Evolutionary conservation across 1,139 yeast species (phyloP).

Genomic region (Yamadazyma conglobata): DNA sequence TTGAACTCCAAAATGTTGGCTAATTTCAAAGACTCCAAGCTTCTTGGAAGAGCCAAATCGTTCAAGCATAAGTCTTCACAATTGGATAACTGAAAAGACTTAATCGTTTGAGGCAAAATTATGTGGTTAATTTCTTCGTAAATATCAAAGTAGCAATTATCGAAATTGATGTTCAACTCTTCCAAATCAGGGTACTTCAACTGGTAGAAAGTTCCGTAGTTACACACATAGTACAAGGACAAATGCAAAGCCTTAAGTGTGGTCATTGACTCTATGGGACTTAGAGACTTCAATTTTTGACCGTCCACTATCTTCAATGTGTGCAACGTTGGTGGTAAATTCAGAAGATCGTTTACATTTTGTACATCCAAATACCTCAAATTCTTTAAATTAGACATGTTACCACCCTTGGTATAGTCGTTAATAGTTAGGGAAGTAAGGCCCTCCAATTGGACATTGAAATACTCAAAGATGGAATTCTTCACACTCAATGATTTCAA

Average conservation of each 20-base stretch:
- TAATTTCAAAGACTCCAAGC: conserved; percentile 3
- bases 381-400: conserved; percentile 5
- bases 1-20: conserved; percentile 4
- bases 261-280: conserved; percentile 3
- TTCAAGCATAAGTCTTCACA: conserved; percentile 11
- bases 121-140: conserved; percentile 8
- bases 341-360: conserved; percentile 8
- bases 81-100: conserved; percentile 6
- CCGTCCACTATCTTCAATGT: conserved; percentile 9
- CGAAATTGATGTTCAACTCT: conserved; percentile 6
- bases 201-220: conserved; percentile 8
- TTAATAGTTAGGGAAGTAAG: conserved; percentile 7
- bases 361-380: conserved; percentile 7
- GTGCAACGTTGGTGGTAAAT: conserved; percentile 6
- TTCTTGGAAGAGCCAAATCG: conserved; percentile 6
- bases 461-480: conserved; percentile 6
- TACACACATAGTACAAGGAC: conserved; percentile 5
- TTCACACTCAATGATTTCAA: conserved; percentile 5
- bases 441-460: conserved; percentile 8
- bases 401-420: conserved; percentile 8
- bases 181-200: conserved; percentile 6
- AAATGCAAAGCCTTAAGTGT: conserved; percentile 5
- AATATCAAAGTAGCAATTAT: conserved; percentile 8
- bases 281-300: conserved; percentile 4
- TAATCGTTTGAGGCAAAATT: conserved; percentile 6